These are phyloP conservation scores for Hibiscus tridactylites DNA, from an alignment of 345 rosid species.

Conservation along the genomic window DNA sequence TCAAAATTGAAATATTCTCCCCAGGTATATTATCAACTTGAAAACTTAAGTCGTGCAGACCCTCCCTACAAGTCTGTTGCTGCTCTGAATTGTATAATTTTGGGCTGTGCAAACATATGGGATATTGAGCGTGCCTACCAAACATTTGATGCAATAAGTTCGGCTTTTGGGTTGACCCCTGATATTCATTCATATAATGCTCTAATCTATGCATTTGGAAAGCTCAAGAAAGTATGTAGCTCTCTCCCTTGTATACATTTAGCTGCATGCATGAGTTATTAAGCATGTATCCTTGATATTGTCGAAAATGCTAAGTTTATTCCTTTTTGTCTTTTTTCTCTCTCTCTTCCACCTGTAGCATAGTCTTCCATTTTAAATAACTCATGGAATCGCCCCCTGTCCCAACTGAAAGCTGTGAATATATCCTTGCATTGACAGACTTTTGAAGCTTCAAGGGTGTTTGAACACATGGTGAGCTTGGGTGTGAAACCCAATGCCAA, in stretches of 20 bases:
- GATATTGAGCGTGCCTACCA: conserved; percentile 92
- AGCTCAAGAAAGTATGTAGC: conserved; percentile 63
- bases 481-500: conserved; percentile 74
- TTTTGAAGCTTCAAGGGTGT: conserved; percentile 75
- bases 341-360: neutral
- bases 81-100: conserved; percentile 83
- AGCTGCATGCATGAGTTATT: neutral
- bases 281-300: neutral
- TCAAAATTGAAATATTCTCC: conserved; percentile 6
- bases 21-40: conserved; percentile 88
- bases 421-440: conserved; percentile 43
- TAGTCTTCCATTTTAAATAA: neutral
- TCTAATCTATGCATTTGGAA: conserved; percentile 76
- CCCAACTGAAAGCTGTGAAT: neutral
- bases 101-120: conserved; percentile 93
- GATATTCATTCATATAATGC: conserved; percentile 81
- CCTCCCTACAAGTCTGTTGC: conserved; percentile 84
- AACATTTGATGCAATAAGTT: conserved; percentile 81
- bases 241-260: neutral
- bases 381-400: neutral
- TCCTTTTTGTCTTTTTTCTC: neutral
- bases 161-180: conserved; percentile 68
- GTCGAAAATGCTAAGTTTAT: neutral
- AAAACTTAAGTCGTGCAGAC: conserved; percentile 58
- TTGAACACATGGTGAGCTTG: conserved; percentile 60